phyloP scores from a whole-genome alignment of 495 filamentous ascomycete genomes.

The Talaromyces wortmannii region DNA sequence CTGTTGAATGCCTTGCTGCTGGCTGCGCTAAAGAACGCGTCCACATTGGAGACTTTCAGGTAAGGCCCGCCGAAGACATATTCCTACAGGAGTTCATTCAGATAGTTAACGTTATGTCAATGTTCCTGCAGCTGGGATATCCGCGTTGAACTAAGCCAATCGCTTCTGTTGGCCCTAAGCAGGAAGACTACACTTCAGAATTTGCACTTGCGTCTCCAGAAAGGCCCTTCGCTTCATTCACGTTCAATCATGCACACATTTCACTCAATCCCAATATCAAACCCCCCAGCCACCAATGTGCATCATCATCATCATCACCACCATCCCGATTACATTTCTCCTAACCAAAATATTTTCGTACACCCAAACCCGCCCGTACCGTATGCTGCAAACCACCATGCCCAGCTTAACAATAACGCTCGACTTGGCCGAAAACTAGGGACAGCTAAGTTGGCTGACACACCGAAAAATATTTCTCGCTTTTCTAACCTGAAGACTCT shows the following conservation, averaged over 20 bases:
- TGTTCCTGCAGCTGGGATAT: slow-evolving; percentile 49
- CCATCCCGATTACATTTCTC: neutral
- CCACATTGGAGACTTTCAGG: slow-evolving; percentile 49
- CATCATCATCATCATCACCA: neutral
- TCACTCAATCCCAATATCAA: slow-evolving; percentile 1
- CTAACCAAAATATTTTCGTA: neutral
- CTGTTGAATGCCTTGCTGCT: slow-evolving; percentile 55
- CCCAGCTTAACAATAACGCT: neutral
- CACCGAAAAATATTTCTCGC: slow-evolving; percentile 40
- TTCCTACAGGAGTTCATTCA: neutral
- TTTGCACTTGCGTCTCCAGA: slow-evolving; percentile 29
- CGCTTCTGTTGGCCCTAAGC: slow-evolving; percentile 51
- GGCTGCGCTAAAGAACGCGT: slow-evolving; percentile 45
- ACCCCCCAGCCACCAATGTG: slow-evolving; percentile 4
- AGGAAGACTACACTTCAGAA: slow-evolving; percentile 26
- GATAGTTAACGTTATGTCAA: too few relatives aligned
- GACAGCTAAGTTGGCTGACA: slow-evolving; percentile 15
- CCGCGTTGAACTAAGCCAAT: slow-evolving; percentile 51
- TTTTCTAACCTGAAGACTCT: slow-evolving; percentile 49
- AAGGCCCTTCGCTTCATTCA: slow-evolving; percentile 32
- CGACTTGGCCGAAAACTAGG: slow-evolving; percentile 7
- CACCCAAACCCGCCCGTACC: slow-evolving; percentile 4
- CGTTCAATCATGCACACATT: neutral
- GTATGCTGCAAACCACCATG: neutral
- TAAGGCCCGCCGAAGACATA: slow-evolving; percentile 13